Evolutionary conservation across 345 rosid genomes (phyloP), one percentile per base, ranked within the genome.

Genomic region (Linum lewisii): DNA sequence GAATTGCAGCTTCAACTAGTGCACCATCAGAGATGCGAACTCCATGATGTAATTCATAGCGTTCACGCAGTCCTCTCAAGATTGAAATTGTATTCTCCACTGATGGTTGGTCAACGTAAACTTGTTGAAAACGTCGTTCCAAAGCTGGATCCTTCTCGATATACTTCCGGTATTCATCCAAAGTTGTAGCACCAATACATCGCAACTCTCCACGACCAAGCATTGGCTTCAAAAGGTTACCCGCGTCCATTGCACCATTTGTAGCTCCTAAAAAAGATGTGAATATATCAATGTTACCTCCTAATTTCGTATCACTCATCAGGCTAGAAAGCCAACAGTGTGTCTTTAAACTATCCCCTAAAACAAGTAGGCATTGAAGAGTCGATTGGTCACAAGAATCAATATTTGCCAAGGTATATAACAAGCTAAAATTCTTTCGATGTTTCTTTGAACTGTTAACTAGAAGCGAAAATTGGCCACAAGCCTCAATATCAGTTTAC

Each of bases 111-210:
- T 87, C 97, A 16, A 94, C 99, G 73, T 84, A 90, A 58, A 94
- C 95, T 70, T 94, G 99, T 72, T 94, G 99, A 76, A 94, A 94
- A 64, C 97, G 84, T 72, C 99, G 99, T 73, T 94, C 99, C 78
- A 94, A 69, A 45, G 99, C 99, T 37, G 97, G 97, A 77, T 94
- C 99, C 71, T 94, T 90, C 82, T 94, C 97, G 16, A 94, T 94
- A 73, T 90, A 94, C 75, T 94, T 94, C 6, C 93, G 90, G 65
- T 84, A 90, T 67, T 94, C 99, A 63, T 94, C 97, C 64, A 94
- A 77, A 6, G 99, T 94, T 21, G 99, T 90, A 51, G 99, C 99
- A 54, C 97, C 97, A 47, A 94, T 94, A 54, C 99, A 94, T 20
- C 96, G 84, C 69, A 94, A 64, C 72, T 94, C 99, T 29, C 99